A percentile compares a stretch with the other conserved stretches of the same genome.
These are phyloP conservation scores for Phytophthora tentaculata DNA, from an alignment of 352 stramenopile genomes.

Conservation along the genomic window DNA sequence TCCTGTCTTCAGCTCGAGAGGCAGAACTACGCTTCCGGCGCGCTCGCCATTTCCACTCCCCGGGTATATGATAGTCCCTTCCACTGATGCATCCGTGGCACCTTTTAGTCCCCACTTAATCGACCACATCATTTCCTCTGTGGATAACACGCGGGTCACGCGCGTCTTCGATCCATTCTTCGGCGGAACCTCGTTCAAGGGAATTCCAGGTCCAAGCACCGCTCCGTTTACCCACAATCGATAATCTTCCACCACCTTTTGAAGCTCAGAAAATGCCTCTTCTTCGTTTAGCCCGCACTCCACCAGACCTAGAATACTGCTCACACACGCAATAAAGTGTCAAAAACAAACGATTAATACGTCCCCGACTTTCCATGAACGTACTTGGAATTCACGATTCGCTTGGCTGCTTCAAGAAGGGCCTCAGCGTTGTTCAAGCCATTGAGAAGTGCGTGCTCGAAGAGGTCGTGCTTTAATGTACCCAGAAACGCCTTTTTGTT, in stretches of 20 bases:
- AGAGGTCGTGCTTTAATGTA: slow-evolving; percentile 87
- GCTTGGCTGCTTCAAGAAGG: slow-evolving; percentile 49
- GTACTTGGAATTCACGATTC: slow-evolving; percentile 71
- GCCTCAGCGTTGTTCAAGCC: slow-evolving; percentile 35
- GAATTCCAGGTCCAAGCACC: slow-evolving; percentile 29
- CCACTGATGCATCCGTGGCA: slow-evolving; percentile 74
- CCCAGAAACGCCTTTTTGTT: slow-evolving; percentile 70
- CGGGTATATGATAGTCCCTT: slow-evolving; percentile 41
- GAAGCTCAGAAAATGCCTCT: slow-evolving; percentile 58
- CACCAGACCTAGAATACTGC: slow-evolving; percentile 70
- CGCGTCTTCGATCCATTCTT: slow-evolving; percentile 35
- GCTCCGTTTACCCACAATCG: slow-evolving; percentile 52
- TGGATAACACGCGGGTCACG: slow-evolving; percentile 62
- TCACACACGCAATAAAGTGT: background rate
- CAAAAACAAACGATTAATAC: too few relatives aligned
- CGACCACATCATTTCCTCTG: slow-evolving; percentile 89
- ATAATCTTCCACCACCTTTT: slow-evolving; percentile 64
- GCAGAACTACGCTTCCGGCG: slow-evolving; percentile 46
- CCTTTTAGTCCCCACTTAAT: slow-evolving; percentile 87
- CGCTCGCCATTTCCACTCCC: slow-evolving; percentile 1
- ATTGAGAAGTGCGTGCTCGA: slow-evolving; percentile 62
- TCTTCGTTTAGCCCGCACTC: slow-evolving; percentile 73
- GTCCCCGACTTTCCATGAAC: slow-evolving; percentile 9
- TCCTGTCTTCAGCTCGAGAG: slow-evolving; percentile 91
- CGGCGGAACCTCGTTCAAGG: slow-evolving; percentile 46